Evolutionary conservation across 2,329 filamentous ascomycete species (phyloP).

Genomic region (Balansia obtecta): DNA sequence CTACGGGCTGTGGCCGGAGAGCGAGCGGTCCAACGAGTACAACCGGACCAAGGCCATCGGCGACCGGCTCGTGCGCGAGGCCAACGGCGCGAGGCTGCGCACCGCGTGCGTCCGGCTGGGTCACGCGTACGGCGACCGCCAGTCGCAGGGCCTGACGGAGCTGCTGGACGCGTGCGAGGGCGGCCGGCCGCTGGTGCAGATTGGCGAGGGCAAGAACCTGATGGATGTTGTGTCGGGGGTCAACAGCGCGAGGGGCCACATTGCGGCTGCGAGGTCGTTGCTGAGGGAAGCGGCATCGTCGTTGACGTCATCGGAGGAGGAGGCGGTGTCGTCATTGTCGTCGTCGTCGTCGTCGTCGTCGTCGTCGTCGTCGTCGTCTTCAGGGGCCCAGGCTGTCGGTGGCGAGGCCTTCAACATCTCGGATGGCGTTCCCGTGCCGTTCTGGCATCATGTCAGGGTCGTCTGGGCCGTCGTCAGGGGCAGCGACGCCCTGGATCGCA

Average conservation of each 20-base stretch:
- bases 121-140: slow-evolving; percentile 22
- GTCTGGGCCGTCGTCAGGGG: slow-evolving; percentile 14
- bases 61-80: slow-evolving; percentile 16
- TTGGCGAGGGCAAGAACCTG: slow-evolving; percentile 8
- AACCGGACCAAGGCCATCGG: slow-evolving; percentile 21
- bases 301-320: neutral
- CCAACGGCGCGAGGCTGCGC: slow-evolving; percentile 15
- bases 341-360: too few relatives aligned
- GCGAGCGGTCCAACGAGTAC: slow-evolving; percentile 14
- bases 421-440: slow-evolving; percentile 18
- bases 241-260: neutral
- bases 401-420: slow-evolving; percentile 25
- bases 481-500: neutral
- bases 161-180: slow-evolving; percentile 22
- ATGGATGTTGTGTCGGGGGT: neutral
- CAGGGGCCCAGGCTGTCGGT: slow-evolving; percentile 12
- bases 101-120: slow-evolving; percentile 16
- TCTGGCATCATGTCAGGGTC: slow-evolving; percentile 18
- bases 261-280: neutral
- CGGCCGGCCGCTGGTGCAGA: slow-evolving; percentile 19
- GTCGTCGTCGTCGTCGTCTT: neutral
- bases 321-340: too few relatives aligned
- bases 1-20: slow-evolving; percentile 11
- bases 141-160: slow-evolving; percentile 15
- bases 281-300: neutral